Base-by-base conservation (phyloP, 2,329 filamentous ascomycete species). In the Didymella exigua region DNA sequence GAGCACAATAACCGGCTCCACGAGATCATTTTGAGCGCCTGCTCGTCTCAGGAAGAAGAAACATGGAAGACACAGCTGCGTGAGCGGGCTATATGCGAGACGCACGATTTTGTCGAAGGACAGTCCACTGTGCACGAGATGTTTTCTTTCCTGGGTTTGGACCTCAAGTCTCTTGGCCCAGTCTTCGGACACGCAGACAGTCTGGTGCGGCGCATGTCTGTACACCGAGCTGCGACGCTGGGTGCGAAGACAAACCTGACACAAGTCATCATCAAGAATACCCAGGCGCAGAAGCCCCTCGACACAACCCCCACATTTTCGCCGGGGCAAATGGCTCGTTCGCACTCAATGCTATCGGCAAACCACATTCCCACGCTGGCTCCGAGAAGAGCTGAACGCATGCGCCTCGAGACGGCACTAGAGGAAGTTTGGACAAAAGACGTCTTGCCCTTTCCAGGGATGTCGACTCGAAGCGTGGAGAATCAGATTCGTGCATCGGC, bases 231-330 rank as follows among this genome's bases (percentile, higher is more conserved):
- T 24, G 87, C 88, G 1, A 91, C 91, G 0, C 81, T 92, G 21
- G 87, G 89, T 14, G 81, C 86, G 13, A 90, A 86, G 63, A 83
- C 84, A 13, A 82, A 86, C 34, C 74, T 89, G 47, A 89, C 84
- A 59, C 90, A 95, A 67, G 86, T 96, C 46, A 89, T 96, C 42
- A 85, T 97, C 68, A 93, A 90, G 69, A 96, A 96, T 67, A 96
- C 93, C 0, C 87, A 87, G 64, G 83, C 85, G 2, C 79, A 85
- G 41, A 88, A 86, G 63, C 84, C 88, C 37, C 71, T 77, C 6
- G 75, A 83, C 5, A 72, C 79, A 14, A 74, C 81, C 31, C 70
- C 59, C 13, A 76, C 73, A 24, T 77, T 75, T 59, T 76, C 62
- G 51, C 80, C 71, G 49, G 80, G 72, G n/a, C 79, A 82, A 29